A percentile compares a stretch with the other conserved stretches of the same genome.
These are phyloP conservation scores for Talaromyces sp. DNA, from an alignment of 2,329 filamentous ascomycete species.

Conservation along the genomic window DNA sequence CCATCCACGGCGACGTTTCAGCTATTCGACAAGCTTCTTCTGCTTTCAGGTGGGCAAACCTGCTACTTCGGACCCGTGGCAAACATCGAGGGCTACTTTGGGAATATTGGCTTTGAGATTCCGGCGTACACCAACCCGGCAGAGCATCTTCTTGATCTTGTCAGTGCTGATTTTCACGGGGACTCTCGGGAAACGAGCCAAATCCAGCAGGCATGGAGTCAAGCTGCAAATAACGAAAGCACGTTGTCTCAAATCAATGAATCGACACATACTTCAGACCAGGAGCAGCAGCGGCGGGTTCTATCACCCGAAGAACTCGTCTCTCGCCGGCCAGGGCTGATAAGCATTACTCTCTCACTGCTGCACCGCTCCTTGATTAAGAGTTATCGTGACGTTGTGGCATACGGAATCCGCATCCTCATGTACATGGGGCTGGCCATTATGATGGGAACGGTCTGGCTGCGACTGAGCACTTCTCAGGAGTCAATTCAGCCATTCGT, in stretches of 20 bases:
- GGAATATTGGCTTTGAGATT: conserved; percentile 55
- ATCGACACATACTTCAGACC: neutral
- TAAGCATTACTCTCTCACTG: conserved; percentile 48
- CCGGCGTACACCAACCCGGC: conserved; percentile 72
- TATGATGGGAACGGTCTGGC: conserved; percentile 70
- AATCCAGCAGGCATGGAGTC: neutral
- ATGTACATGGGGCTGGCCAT: conserved; percentile 64
- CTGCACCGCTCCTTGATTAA: conserved; percentile 79
- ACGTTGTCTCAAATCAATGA: neutral
- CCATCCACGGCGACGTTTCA: conserved; percentile 74
- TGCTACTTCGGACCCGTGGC: conserved; percentile 67
- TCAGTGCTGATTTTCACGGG: conserved; percentile 69
- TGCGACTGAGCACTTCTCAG: conserved; percentile 64
- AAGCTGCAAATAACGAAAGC: neutral
- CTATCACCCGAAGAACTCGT: neutral
- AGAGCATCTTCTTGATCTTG: conserved; percentile 71
- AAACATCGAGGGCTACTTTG: conserved; percentile 59
- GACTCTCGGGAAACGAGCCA: conserved; percentile 23
- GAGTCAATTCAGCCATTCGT: conserved; percentile 73
- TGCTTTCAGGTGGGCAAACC: conserved; percentile 65
- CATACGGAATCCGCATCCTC: conserved; percentile 73
- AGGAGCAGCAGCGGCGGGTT: neutral
- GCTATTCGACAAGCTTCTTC: conserved; percentile 72
- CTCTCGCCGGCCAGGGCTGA: neutral
- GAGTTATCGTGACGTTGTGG: conserved; percentile 75